Conservation (phyloP, 2,329 filamentous ascomycete genomes). For the Lecanicillium sp. region DNA sequence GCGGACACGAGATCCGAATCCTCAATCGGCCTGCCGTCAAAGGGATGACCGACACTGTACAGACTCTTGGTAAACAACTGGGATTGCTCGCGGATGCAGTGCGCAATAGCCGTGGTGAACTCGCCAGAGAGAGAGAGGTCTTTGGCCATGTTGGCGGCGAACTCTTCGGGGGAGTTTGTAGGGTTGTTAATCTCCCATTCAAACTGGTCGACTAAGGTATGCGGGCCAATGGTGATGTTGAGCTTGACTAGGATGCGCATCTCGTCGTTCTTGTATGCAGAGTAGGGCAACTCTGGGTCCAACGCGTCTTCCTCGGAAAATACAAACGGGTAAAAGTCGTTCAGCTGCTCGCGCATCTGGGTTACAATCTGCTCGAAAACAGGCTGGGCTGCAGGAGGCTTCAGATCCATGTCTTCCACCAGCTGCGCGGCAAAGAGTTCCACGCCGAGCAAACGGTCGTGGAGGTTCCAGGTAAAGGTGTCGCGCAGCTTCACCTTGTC, state of each 20-base stretch:
- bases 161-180: constrained; percentile 88
- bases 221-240: constrained; percentile 93
- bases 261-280: constrained; percentile 96
- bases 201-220: constrained; percentile 92
- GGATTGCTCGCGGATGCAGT: constrained; percentile 92
- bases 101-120: constrained; percentile 94
- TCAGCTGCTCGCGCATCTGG: constrained; percentile 82
- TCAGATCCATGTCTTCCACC: constrained; percentile 81
- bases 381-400: constrained; percentile 60
- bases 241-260: constrained; percentile 95
- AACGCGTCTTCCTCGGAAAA: constrained; percentile 84
- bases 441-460: constrained; percentile 74
- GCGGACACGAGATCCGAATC: constrained; percentile 81
- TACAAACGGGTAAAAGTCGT: constrained; percentile 88
- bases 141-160: constrained; percentile 79
- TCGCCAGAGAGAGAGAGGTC: constrained; percentile 90
- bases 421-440: constrained; percentile 84
- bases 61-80: constrained; percentile 91
- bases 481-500: constrained; percentile 94
- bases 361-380: constrained; percentile 52
- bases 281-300: constrained; percentile 83
- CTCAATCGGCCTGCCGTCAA: constrained; percentile 88
- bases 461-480: constrained; percentile 97
- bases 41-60: constrained; percentile 88
- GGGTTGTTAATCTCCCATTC: constrained; percentile 99